Base-by-base conservation (phyloP, 768 basidiomycete species). In the Naganishia kalamii region DNA sequence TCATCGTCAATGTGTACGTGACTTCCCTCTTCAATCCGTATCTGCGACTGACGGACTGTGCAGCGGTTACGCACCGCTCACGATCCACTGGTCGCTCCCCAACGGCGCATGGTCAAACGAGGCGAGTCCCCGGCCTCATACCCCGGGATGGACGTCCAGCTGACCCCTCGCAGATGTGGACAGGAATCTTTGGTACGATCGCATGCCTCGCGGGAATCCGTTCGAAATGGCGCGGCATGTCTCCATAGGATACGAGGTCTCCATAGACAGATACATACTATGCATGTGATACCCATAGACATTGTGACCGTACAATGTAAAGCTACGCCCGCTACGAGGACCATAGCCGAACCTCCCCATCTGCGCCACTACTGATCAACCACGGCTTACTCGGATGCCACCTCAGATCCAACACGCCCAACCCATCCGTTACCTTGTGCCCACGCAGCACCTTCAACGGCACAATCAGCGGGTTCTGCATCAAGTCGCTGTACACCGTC, bases 391-490 rank as follows among this genome's bases (percentile, higher is more conserved):
- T 85, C 71, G 82, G 85, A 66, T 88, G 88, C 94, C 96, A 99
- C 76, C 83, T 86, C 64, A 93, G 81, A 73, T 92, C 89, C 65
- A 98, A 82, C 60, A 97, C 93, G 41, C 96, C 96, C 25, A 98
- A 83, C 1, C 88, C 89, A 32, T 93, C 90, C 66, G 80, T 84
- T 61, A 97, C 80, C 48, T 84, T 81, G 78, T 98, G 96, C n/a
- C 93, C 96, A 35, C 89, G 83, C 49, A 99, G 82, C 60, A 98
- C 94, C 80, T 98, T 98, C 73, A 99, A 81, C 21, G 96, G 96
- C 0, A 99, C 94, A 71, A 99, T 97, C 65, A 98, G 82, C 33
- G 96, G 94, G 79, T 99, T 94, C 48, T 90, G 93, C 86, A 96
- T 88, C 49, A 97, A 83, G 77, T 99, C 96, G 73, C 85, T 88